phyloP scores from a whole-genome alignment of 2,329 filamentous ascomycete genomes.

The Ceratocystis diversiconidia region DNA sequence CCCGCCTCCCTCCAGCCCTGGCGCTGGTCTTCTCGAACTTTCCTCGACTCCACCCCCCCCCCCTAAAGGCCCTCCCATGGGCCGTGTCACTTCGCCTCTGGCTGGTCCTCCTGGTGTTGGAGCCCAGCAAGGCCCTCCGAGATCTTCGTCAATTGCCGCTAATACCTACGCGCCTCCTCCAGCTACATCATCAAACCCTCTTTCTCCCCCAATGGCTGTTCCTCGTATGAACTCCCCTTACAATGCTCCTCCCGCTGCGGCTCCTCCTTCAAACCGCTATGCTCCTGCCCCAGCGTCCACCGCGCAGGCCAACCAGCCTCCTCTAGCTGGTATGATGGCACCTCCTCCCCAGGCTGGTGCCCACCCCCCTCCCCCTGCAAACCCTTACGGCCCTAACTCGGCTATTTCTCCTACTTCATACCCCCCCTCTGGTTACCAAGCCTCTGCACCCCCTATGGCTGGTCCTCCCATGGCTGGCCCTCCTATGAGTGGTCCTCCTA shows the following conservation, averaged over 20 bases:
- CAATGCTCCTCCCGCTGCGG: constrained; percentile 57
- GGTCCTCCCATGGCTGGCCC: constrained; percentile 29
- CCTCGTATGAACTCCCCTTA: constrained; percentile 73
- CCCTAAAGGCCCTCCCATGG: constrained; percentile 59
- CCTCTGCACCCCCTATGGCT: constrained; percentile 32
- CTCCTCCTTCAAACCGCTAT: constrained; percentile 62
- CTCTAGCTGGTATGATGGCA: constrained; percentile 26
- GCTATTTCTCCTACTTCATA: constrained; percentile 21
- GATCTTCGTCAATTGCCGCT: constrained; percentile 18
- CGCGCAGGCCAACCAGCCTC: constrained; percentile 27
- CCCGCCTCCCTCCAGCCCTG: constrained; percentile 46
- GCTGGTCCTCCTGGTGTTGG: constrained; percentile 39
- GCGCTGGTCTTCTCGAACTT: constrained; percentile 45
- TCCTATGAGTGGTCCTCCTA: constrained; percentile 22
- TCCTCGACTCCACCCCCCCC: constrained; percentile 62
- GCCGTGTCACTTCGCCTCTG: constrained; percentile 57
- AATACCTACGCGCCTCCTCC: constrained; percentile 35
- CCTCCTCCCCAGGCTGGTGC: constrained; percentile 30
- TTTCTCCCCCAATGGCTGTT: constrained; percentile 30
- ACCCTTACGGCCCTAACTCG: constrained; percentile 30
- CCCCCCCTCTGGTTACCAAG: constrained; percentile 22
- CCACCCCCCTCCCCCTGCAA: constrained; percentile 35
- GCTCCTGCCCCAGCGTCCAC: constrained; percentile 40
- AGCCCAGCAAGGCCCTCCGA: constrained; percentile 26
- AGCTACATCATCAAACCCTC: constrained; percentile 52